A percentile compares a stretch with the other conserved stretches of the same genome.
Evolutionary conservation across 495 filamentous ascomycete species (phyloP).

Genomic region (Lasiosphaeria ovina): DNA sequence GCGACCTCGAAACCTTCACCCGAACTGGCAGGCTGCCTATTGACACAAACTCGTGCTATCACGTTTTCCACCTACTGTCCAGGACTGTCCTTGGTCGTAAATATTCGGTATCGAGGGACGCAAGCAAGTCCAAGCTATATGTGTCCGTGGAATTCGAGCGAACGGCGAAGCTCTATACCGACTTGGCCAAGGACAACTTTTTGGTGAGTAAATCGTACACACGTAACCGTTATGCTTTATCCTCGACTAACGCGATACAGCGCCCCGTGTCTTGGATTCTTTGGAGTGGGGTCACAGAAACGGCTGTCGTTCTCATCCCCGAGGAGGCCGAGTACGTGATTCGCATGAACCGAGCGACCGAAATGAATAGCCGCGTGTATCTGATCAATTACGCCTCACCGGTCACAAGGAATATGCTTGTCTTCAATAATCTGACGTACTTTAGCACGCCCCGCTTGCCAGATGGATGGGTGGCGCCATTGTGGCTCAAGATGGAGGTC

Average conservation of each 20-base stretch:
- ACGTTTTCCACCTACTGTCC: constrained; percentile 29
- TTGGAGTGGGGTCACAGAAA: constrained; percentile 31
- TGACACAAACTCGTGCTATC: constrained; percentile 21
- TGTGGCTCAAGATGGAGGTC: constrained; percentile 51
- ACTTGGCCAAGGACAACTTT: constrained; percentile 30
- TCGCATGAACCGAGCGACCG: constrained; percentile 22
- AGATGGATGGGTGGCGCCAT: constrained; percentile 33
- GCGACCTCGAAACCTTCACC: constrained; percentile 24
- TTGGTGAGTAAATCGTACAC: constrained; percentile 23
- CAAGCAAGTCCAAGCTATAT: constrained; percentile 27
- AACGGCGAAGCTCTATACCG: constrained; percentile 20
- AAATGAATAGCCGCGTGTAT: constrained; percentile 17
- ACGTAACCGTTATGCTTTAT: neutral
- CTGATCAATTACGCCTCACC: constrained; percentile 54
- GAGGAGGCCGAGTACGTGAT: constrained; percentile 55
- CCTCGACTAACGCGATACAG: constrained; percentile 21
- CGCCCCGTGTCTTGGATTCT: constrained; percentile 43
- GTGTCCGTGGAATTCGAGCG: constrained; percentile 36
- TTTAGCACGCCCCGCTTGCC: constrained; percentile 48
- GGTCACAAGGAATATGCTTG: constrained; percentile 51
- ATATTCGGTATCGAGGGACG: constrained; percentile 16
- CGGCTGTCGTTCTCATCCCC: constrained; percentile 51
- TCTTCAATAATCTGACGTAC: constrained; percentile 49
- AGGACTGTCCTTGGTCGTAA: constrained; percentile 27
- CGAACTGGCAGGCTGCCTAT: constrained; percentile 26